These are phyloP conservation scores for Kwoniella bestiolae DNA, from an alignment of 768 basidiomycete species.

Conservation along the genomic window DNA sequence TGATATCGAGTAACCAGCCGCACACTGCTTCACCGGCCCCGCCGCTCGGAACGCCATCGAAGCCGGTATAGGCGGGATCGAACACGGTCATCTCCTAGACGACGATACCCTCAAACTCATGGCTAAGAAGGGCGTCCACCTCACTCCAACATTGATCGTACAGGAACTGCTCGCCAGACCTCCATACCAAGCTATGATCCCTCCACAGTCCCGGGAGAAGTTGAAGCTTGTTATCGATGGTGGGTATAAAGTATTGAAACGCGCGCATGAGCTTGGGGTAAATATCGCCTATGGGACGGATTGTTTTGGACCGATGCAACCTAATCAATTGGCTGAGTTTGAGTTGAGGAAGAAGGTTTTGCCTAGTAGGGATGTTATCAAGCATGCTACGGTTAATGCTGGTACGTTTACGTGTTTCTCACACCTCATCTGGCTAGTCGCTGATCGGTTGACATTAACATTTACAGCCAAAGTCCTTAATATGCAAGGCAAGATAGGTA, in stretches of 20 bases:
- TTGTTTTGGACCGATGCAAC: constrained; percentile 29
- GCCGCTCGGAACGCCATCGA: constrained; percentile 35
- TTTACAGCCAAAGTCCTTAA: constrained; percentile 58
- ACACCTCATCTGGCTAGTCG: too few species aligned
- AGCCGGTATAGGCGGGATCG: constrained; percentile 37
- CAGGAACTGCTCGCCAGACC: constrained; percentile 30
- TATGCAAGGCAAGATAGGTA: constrained; percentile 56
- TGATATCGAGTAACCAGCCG: constrained; percentile 14
- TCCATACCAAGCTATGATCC: constrained; percentile 32
- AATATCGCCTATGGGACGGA: constrained; percentile 36
- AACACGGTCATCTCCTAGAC: constrained; percentile 39
- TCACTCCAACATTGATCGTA: constrained; percentile 40
- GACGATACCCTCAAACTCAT: constrained; percentile 35
- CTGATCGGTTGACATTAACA: too few species aligned
- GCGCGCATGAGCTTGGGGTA: constrained; percentile 33
- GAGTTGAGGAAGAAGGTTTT: constrained; percentile 56
- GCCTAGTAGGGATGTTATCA: constrained; percentile 55
- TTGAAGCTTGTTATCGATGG: constrained; percentile 25
- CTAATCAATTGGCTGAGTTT: constrained; percentile 31
- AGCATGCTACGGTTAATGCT: constrained; percentile 60
- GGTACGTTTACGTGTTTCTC: too few species aligned
- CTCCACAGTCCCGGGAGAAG: constrained; percentile 26
- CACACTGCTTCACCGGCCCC: constrained; percentile 34
- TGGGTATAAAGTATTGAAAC: constrained; percentile 33
- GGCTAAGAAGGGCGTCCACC: constrained; percentile 36